Evolutionary conservation across 163 green algal species (phyloP).

Genomic region (Scenedesmus sp.): DNA sequence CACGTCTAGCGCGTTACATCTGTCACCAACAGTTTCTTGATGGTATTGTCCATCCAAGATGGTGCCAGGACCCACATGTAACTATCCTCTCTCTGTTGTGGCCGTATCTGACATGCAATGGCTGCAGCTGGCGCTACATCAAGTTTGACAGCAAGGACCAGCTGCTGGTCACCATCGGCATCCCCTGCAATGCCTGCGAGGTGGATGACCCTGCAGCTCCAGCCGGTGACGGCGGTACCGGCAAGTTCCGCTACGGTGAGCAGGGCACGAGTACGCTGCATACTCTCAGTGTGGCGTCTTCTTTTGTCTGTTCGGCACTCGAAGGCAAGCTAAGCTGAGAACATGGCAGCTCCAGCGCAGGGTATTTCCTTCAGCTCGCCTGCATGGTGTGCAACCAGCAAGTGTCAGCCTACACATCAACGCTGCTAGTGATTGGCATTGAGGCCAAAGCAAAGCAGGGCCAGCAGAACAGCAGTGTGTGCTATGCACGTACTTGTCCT

Average conservation of each 20-base stretch:
- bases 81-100: not conserved
- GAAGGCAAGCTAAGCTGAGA: not conserved
- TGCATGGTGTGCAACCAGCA: not conserved
- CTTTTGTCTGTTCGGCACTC: too few species aligned
- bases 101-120: not conserved
- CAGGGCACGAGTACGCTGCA: not conserved
- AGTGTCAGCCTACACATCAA: not conserved
- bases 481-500: not conserved
- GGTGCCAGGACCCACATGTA: not conserved
- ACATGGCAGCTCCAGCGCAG: too few species aligned
- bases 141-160: not conserved
- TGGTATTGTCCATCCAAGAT: not conserved
- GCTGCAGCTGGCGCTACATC: slow-evolving; percentile 27
- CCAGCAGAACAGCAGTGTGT: not conserved
- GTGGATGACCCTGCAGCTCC: not conserved
- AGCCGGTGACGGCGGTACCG: not conserved
- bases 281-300: too few species aligned
- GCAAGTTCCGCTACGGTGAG: not conserved
- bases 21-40: too few species aligned
- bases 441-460: not conserved
- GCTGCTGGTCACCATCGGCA: slow-evolving; percentile 1
- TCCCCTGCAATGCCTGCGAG: slow-evolving; percentile 51
- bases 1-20: too few species aligned
- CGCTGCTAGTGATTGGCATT: not conserved
- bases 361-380: too few species aligned